phyloP scores from a whole-genome alignment of 2,329 filamentous ascomycete species.

The Phialophora chinensis region DNA sequence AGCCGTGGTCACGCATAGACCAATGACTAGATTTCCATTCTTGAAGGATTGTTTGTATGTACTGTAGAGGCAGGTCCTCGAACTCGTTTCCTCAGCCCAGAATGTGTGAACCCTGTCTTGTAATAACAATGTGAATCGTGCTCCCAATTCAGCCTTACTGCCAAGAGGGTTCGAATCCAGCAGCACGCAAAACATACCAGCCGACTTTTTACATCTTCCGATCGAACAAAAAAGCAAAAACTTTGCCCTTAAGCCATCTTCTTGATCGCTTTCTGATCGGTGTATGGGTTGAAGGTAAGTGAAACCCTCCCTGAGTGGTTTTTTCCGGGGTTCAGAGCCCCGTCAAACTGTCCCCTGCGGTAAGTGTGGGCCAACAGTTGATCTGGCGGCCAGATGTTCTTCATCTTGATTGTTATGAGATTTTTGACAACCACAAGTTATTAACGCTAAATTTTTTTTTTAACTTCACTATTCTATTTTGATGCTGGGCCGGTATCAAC shows the following conservation, averaged over 20 bases:
- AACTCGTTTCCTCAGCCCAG: too few species aligned
- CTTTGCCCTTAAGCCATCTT: not conserved
- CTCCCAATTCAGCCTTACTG: not conserved
- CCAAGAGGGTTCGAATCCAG: not conserved
- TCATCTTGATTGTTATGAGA: not conserved
- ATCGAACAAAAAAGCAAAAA: not conserved
- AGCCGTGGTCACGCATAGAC: too few species aligned
- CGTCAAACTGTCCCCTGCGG: not conserved
- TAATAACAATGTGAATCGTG: too few species aligned
- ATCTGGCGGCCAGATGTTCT: not conserved
- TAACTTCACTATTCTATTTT: too few species aligned
- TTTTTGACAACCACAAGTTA: not conserved
- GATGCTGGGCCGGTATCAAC: too few species aligned
- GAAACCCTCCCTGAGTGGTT: not conserved
- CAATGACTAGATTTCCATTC: too few species aligned
- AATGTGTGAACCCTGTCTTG: too few species aligned
- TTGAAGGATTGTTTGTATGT: too few species aligned
- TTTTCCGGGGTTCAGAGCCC: not conserved
- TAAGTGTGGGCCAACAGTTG: not conserved
- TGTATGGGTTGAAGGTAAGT: not conserved
- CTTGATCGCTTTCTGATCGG: not conserved
- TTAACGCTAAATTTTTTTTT: not conserved
- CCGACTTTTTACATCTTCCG: not conserved
- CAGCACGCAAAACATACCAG: not conserved
- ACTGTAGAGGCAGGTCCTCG: too few species aligned